These are phyloP conservation scores for Fagopyrum homotropicum DNA, from an alignment of 148 eudicot species.

Conservation along the genomic window DNA sequence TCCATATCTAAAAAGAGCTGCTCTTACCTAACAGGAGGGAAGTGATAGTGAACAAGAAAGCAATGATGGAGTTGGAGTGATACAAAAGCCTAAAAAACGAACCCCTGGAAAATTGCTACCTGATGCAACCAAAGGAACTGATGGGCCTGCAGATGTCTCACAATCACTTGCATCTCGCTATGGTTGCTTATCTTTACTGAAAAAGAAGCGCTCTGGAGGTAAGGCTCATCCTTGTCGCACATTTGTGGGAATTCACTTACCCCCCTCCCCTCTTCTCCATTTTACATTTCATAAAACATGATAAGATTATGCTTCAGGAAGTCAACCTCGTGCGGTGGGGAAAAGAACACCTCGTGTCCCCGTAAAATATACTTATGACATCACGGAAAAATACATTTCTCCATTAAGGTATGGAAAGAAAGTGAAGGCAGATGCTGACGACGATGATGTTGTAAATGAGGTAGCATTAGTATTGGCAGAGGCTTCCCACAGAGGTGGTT, in stretches of 20 bases:
- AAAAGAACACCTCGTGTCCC: constrained; percentile 96
- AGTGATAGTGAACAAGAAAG: constrained; percentile 95
- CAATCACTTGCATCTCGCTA: constrained; percentile 47
- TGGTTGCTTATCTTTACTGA: constrained; percentile 67
- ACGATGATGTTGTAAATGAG: constrained; percentile 79
- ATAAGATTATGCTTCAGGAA: constrained; percentile 34
- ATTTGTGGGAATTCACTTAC: not conserved
- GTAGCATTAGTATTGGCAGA: constrained; percentile 83
- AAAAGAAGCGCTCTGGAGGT: constrained; percentile 80
- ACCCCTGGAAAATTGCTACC: constrained; percentile 47
- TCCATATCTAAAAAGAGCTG: constrained; percentile 1
- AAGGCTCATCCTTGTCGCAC: constrained; percentile 19
- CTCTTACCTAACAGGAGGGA: constrained; percentile 50
- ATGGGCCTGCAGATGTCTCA: constrained; percentile 35
- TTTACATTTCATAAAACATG: not conserved
- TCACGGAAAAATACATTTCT: constrained; percentile 51
- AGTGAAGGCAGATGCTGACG: constrained; percentile 49
- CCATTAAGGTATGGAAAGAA: constrained; percentile 59
- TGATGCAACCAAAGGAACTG: constrained; percentile 32
- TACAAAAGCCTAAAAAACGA: constrained; percentile 73
- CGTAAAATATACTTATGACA: constrained; percentile 60
- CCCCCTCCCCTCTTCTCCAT: constrained; percentile 10
- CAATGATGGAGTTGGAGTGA: constrained; percentile 61
- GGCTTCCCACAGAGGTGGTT: constrained; percentile 96
- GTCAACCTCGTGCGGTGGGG: constrained; percentile 84